Percentiles rank a stretch among this genome's conserved stretches.
Evolutionary conservation across 2,329 filamentous ascomycete species (phyloP).

Genomic region (Colletotrichum sp.): DNA sequence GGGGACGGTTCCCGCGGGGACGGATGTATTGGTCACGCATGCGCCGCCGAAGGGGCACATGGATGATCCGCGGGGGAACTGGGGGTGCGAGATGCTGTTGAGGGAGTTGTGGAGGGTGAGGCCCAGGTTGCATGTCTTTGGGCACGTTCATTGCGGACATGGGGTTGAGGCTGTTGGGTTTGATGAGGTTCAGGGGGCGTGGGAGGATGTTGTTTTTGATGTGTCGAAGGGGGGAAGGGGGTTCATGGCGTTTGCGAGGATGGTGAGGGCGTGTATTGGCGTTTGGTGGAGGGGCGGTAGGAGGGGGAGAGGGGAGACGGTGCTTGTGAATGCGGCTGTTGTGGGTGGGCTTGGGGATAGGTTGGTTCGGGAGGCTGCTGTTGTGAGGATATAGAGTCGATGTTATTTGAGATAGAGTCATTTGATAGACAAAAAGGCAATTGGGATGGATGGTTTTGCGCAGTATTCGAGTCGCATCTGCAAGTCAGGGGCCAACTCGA

Average conservation of each 20-base stretch:
- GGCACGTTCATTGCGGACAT: conserved; percentile 40
- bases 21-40: conserved; percentile 45
- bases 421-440: background rate
- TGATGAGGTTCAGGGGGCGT: conserved; percentile 31
- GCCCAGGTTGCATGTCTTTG: conserved; percentile 40
- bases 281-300: conserved; percentile 1
- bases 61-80: conserved; percentile 30
- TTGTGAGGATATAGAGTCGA: background rate
- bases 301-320: background rate
- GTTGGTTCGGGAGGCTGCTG: background rate
- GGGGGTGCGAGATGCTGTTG: conserved; percentile 34
- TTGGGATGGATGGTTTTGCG: background rate
- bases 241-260: background rate
- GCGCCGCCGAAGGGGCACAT: conserved; percentile 39
- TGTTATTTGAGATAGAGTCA: fast-evolving
- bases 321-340: conserved; percentile 9
- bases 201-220: conserved; percentile 19
- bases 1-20: conserved; percentile 24
- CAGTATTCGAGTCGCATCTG: background rate
- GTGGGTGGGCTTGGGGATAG: background rate
- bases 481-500: background rate
- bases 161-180: conserved; percentile 35
- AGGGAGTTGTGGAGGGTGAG: conserved; percentile 32
- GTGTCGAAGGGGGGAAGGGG: background rate
- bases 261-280: background rate